Percentiles rank a stretch among this genome's conserved stretches.
Conservation (phyloP, 495 filamentous ascomycete species). For the Neurospora pannonica region DNA sequence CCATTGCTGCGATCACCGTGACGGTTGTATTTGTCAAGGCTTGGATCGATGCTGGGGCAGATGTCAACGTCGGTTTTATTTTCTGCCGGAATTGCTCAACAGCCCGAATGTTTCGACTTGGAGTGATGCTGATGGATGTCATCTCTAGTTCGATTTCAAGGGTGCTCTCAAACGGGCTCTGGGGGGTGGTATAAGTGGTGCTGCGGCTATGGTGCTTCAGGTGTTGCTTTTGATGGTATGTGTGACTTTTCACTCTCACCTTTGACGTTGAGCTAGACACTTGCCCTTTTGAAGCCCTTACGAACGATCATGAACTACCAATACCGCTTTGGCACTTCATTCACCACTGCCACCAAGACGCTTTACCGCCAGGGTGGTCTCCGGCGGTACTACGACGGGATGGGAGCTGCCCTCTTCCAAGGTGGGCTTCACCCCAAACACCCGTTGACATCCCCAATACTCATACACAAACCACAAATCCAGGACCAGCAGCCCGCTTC, state of each 20-base stretch:
- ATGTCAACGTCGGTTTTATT: slow-evolving; percentile 16
- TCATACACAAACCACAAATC: not conserved
- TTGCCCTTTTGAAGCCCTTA: slow-evolving; percentile 12
- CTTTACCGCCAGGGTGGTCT: slow-evolving; percentile 20
- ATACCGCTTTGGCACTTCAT: slow-evolving; percentile 22
- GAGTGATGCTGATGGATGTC: not conserved
- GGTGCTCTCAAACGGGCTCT: slow-evolving; percentile 19
- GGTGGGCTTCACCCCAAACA: slow-evolving; percentile 4
- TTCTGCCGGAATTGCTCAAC: not conserved
- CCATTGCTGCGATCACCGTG: slow-evolving; percentile 6
- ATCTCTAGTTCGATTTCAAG: slow-evolving; percentile 18
- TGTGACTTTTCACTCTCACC: not conserved
- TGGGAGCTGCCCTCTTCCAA: slow-evolving; percentile 25
- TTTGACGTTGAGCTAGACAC: not conserved
- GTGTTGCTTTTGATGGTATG: slow-evolving; percentile 26
- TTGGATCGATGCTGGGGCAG: slow-evolving; percentile 22
- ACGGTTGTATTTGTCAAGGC: slow-evolving; percentile 21
- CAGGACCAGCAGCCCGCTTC: slow-evolving; percentile 25
- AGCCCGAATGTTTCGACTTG: too few species aligned
- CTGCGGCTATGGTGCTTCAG: slow-evolving; percentile 27
- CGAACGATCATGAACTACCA: slow-evolving; percentile 32
- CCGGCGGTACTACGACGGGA: slow-evolving; percentile 23
- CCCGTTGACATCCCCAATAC: not conserved
- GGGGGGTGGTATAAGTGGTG: slow-evolving; percentile 23
- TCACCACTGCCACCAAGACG: slow-evolving; percentile 12